Evolutionary conservation across 257 asterid species (phyloP).

Genomic region (Nicotiana tabacum): DNA sequence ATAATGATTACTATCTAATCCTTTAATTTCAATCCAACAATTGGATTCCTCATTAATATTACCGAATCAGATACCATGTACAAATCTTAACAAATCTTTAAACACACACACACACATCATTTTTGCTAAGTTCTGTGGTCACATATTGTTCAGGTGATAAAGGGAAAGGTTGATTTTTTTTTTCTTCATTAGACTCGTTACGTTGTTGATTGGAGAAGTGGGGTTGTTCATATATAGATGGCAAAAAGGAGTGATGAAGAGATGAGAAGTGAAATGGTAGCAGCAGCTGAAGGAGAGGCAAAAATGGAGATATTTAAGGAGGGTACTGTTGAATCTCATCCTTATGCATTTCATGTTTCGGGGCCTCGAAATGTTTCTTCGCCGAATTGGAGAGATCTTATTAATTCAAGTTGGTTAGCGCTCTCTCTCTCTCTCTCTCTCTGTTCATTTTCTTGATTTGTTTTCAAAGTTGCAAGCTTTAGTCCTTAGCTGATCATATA

Average conservation of each 20-base stretch:
- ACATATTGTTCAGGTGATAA: conserved; percentile 4
- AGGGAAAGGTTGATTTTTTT: background rate
- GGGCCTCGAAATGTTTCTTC: conserved; percentile 41
- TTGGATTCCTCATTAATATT: background rate
- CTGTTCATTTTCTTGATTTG: background rate
- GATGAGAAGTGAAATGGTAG: conserved; percentile 23
- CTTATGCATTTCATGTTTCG: conserved; percentile 40
- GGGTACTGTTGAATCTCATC: conserved; percentile 18
- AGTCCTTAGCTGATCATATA: background rate
- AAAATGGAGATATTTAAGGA: conserved; percentile 6
- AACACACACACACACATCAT: background rate
- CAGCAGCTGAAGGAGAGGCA: conserved; percentile 16
- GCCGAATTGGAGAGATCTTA: conserved; percentile 39
- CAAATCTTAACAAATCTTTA: background rate
- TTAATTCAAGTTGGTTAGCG: conserved; percentile 38
- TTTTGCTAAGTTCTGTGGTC: background rate
- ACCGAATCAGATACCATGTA: background rate
- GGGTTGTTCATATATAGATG: background rate
- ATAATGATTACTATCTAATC: conserved; percentile 30
- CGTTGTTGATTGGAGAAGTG: conserved; percentile 4
- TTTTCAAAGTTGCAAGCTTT: background rate
- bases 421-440: background rate
- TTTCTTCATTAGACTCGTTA: background rate
- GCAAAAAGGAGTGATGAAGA: conserved; percentile 35
- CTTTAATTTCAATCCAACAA: background rate